Conservation (phyloP, 306 rosid species). For the Pyrus betulifolia region DNA sequence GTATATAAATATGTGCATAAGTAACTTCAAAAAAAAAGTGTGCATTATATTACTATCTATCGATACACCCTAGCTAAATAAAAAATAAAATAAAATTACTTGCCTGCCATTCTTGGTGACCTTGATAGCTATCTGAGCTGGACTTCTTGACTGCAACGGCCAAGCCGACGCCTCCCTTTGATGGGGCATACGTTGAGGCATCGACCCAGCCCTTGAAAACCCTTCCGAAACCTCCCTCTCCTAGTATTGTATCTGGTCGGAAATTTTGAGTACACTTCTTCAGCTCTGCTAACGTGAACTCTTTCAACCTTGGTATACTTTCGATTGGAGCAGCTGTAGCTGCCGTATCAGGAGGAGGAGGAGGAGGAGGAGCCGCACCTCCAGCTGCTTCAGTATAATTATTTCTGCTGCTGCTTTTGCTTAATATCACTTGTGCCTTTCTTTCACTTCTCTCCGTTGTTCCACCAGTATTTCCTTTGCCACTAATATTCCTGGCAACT, state of each 20-base stretch:
- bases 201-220: conserved; percentile 96
- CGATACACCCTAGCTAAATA: neutral
- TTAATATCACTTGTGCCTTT: neutral
- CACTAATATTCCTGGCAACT: neutral
- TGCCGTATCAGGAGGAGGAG: neutral
- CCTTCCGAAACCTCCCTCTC: conserved; percentile 88
- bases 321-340: neutral
- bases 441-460: neutral
- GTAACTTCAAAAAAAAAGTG: too few species aligned
- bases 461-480: neutral
- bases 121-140: conserved; percentile 62
- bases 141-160: conserved; percentile 85
- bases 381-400: neutral
- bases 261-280: conserved; percentile 75
- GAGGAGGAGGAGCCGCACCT: neutral
- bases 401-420: neutral
- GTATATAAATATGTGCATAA: neutral
- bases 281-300: conserved; percentile 49
- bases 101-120: conserved; percentile 76
- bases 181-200: conserved; percentile 39
- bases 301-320: conserved; percentile 25
- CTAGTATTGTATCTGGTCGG: conserved; percentile 57
- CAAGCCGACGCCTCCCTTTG: conserved; percentile 56
- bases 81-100: neutral
- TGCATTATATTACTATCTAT: neutral